Evolutionary conservation across 2,329 filamentous ascomycete species (phyloP), one percentile per base, ranked within the genome.

Genomic region (Elsinoe ampelina): DNA sequence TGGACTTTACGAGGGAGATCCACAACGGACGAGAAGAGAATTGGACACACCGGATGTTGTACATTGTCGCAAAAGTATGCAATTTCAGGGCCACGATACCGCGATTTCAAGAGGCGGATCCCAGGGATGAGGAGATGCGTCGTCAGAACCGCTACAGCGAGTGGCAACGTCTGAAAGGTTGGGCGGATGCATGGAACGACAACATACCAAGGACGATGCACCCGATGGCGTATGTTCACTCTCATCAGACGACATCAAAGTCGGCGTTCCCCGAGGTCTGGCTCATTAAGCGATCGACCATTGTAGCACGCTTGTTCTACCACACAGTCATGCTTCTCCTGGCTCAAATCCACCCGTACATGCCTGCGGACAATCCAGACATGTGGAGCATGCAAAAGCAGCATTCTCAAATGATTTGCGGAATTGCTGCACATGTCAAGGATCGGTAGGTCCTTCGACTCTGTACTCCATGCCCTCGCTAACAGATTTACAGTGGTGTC

Each of bases 11-110:
- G 5, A 74, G 76, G 6, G 75, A 79, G 43, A 77, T 76, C 4
- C 74, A 80, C 57, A 73, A 76, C 5, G 86, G 84, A 10, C 77
- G 81, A 36, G 89, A 95, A 69, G 89, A 95, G 65, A 67, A 85
- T 8, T 96, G 92, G 90, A 87, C 90, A 15, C 86, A 95, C 66
- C 83, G 88, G 26, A 95, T 95, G 61, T 76, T 96, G 38, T 95
- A 91, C 71, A 86, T 95, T 61, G 80, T 95, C 50, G 90, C 87
- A 48, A 95, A 91, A 68, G 82, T 95, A 50, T 83, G 85, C 62
- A 93, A 95, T 70, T 95, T 95, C 68, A 82, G 88, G 38, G 85
- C 87, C 12, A 82, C 80, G 13, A 81, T 84, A 26, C 80, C 84
- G 1, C 77, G 79, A 15, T 81, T 81, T 58, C 78, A 82, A 58